Evolutionary conservation across 139 green algal species (phyloP), one percentile per base, ranked within the genome.

Genomic region (Axilococcus clingmanii): DNA sequence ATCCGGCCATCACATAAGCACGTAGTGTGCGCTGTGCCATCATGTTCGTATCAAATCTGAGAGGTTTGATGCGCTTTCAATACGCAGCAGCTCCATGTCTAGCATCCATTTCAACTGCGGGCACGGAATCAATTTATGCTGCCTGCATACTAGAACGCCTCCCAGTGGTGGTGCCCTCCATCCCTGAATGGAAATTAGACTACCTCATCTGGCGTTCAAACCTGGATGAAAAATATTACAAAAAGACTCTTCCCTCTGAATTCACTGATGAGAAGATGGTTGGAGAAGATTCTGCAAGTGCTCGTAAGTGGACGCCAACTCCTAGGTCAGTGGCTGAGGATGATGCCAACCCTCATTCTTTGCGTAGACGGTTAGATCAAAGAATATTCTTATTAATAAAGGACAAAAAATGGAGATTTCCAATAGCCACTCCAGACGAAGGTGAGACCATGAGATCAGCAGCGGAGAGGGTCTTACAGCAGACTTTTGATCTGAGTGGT

Each of bases 361-460:
- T 69, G 16, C 33, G 35, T 32, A 58, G 68, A 28, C 35, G 58
- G 45, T 52, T 77, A 25, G 68, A 77, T 50, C 65, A 71, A 51
- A 52, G 64, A 12, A 30, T 77, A 3, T 77, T 77, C 51, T 43
- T 77, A 37, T 45, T 76, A 4, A 42, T 76, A 32, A 57, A 62
- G 27, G 20, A 65, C 14, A 59, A 61, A 25, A 14, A 29, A 16
- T 52, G 29, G 38, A 24, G 17, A 2, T 42, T 55, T 55, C 15
- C 44, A 17, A 24, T 65, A 7, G 20, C 50, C 45, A 52, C 20
- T 38, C 20, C 32, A 22, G 15, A 24, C 33, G 40, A 59, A 36
- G 63, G 59, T 3, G 68, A 76, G 44, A 70, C 63, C 24, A 74
- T 66, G 31, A 42, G 68, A 33, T 40, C 55, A 24, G 61, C 50